Base-by-base conservation (phyloP, 2,329 filamentous ascomycete species). In the Alternaria longipes region DNA sequence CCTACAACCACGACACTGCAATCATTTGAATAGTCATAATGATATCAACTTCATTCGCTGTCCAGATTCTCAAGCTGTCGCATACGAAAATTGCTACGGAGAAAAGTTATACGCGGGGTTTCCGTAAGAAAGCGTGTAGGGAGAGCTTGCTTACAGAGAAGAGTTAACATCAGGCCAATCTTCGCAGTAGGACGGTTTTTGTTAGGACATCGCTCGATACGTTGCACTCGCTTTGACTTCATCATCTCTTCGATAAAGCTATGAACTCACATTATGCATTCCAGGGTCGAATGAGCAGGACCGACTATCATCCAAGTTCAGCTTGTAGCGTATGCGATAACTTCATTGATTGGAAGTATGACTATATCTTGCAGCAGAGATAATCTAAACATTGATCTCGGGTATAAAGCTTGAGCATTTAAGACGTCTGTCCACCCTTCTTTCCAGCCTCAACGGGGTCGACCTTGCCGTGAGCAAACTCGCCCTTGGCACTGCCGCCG, bases 371-470 rank as follows among this genome's bases (percentile, higher is more conserved):
- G 11, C 20, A 24, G 2, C 18, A 16, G 8, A 24, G 20, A 24
- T 42, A 3, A 7, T 18, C 18, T 41, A 18, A 16, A 24, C 12
- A 42, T 24, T 16, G 18, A 24, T 16, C 20, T 24, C 40, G 20
- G 20, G 20, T 42, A 49, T 52, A 50, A 56, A 5, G 20, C 40
- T 24, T 14, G 11, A 24, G 3, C 11, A 24, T 16, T 5, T 59
- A 65, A 22, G 63, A 63, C 14, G 51, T 65, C 5, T 30, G 12
- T 11, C 63, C 63, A 20, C 63, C 64, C 54, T 66, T 60, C 57
- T 58, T 60, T 28, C 60, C 64, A 42, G 64, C 58, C 53, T 66
- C 63, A 6, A 63, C 51, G 20, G 60, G 60, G 8, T 65, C 60
- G 40, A 42, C 40, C 40, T 42, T 42, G 40, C 40, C 40, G 20